Evolutionary conservation across 208 protist species (phyloP), one percentile per base, ranked within the genome.

Genomic region (Trypanosomatidae sp.): DNA sequence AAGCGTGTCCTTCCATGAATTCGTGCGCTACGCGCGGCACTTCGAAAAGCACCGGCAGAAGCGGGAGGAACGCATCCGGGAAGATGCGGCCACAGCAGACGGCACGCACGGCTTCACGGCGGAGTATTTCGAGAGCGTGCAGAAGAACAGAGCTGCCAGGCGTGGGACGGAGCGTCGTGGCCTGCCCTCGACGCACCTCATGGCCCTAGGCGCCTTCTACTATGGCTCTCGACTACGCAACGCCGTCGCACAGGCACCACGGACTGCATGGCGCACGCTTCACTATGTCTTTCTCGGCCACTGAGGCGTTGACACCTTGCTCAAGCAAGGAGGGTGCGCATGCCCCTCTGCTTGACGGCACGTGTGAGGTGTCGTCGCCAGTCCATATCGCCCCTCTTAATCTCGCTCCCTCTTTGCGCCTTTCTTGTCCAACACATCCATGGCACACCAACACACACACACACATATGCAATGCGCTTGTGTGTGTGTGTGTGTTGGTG

Each of bases 61-160:
- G 13, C 84, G 60, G 19, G 82, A 84, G 41, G 80, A 73, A 28
- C 80, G 84, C 44, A 68, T 85, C 19, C 72, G 69, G 22, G 9
- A 55, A 28, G 85, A 85, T 22, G 75, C 79, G 9, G 74, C 77
- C 28, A 69, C 60, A 2, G 76, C 82, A n/a, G 81, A 86, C 53
- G 87, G 90, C 49, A 87, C 87, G 33, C 90, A 95, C 65, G 90
- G 90, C 44, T 95, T 90, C 75, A 92, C 83, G 9, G 73, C 80
- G 13, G 83, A 82, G 30, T 87, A 95, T 77, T 95, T 95, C 78
- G 81, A 82, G 2, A 62, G 76, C 13, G 64, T 84, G 47, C 60
- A 74, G 62, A 47, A 44, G 28, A 78, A 58, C 39, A 71, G 53
- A 30, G 76, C 59, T 19, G 33, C 58, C 13, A 60, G 73, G 28